Evolutionary conservation across 371 early-diverging fungal genomes (phyloP), one percentile per base, ranked within the genome.

Genomic region (Mortierella sp.): DNA sequence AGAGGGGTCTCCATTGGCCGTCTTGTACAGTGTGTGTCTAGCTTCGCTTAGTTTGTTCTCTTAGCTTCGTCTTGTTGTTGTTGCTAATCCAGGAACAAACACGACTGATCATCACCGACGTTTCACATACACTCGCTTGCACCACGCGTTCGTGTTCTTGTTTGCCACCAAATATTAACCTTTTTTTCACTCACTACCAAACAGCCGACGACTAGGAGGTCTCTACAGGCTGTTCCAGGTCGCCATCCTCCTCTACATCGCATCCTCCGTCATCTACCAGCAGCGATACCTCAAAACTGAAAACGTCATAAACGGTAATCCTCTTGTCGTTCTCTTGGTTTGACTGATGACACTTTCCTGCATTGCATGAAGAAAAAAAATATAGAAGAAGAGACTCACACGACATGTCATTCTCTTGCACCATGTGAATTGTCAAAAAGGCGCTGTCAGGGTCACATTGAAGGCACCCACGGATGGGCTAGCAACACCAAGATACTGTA

Each of bases 231-330:
- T 80, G 10, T 88, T 88, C 75, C 86, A 88, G 59, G 61, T 75
- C 1, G 53, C 88, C 21, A 86, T 86, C 53, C 76, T 88, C 10
- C 46, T 75, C 24, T 88, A 82, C 69, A 82, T 88, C 43, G 76
- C 86, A 21, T 77, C 77, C 5, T 73, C 80, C n/a, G 76, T 88
- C 76, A 75, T 86, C 19, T 50, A 61, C 59, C 82, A 85, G 70
- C 82, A 88, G 53, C 82, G 82, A 3, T 88, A 88, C 44, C 76
- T 86, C 71, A 78, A 79, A 34, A 86, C 82, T 9, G 87, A 87
- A 55, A 77, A 79, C 43, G 73, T 82, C 50, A 77, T 86, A 69
- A 79, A 79, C 59, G 86, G 86, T 79, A 86, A 53, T 61, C 0
- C 34, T 44, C 16, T 3, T 6, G 40, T 21, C 10, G 19, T 0